Conservation (phyloP, 2,329 filamentous ascomycete species). For the Stemphylium beticola region DNA sequence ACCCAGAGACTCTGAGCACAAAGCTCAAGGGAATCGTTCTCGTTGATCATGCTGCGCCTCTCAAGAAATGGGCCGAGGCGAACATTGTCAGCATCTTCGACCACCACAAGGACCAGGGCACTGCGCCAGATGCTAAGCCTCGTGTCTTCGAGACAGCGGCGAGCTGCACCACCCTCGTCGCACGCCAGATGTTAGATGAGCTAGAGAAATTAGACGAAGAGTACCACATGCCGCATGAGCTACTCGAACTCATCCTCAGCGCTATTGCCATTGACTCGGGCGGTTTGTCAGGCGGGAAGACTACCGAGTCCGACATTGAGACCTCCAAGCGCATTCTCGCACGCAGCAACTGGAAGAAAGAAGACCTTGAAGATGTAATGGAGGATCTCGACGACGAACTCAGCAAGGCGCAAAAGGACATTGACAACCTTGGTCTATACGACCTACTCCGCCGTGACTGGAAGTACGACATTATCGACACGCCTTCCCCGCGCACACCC, state of each 20-base stretch:
- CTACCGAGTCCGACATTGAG: slow-evolving; percentile 49
- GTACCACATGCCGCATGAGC: slow-evolving; percentile 57
- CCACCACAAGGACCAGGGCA: slow-evolving; percentile 54
- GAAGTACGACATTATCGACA: slow-evolving; percentile 57
- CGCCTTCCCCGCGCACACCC: slow-evolving; percentile 54
- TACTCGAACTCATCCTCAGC: slow-evolving; percentile 56
- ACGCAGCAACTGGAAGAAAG: slow-evolving; percentile 53
- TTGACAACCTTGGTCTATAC: slow-evolving; percentile 51
- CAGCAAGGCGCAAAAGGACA: slow-evolving; percentile 52
- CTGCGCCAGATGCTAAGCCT: slow-evolving; percentile 51
- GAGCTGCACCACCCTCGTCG: slow-evolving; percentile 56
- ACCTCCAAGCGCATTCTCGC: slow-evolving; percentile 50
- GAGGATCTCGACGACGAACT: slow-evolving; percentile 50
- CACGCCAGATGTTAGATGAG: slow-evolving; percentile 56
- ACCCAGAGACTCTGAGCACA: slow-evolving; percentile 52
- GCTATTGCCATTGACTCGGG: slow-evolving; percentile 57
- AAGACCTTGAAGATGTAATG: slow-evolving; percentile 52
- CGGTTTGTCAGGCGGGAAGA: slow-evolving; percentile 46
- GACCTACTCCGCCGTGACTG: slow-evolving; percentile 56
- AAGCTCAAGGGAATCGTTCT: slow-evolving; percentile 56
- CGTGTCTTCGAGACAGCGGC: slow-evolving; percentile 54
- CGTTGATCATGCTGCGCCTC: slow-evolving; percentile 53
- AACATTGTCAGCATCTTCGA: slow-evolving; percentile 56
- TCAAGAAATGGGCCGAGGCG: slow-evolving; percentile 53
- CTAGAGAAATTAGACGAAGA: slow-evolving; percentile 52